Percentiles rank a stretch among this genome's conserved stretches.
Conservation (phyloP, 164 flowering plant species). For the Santalum album region DNA sequence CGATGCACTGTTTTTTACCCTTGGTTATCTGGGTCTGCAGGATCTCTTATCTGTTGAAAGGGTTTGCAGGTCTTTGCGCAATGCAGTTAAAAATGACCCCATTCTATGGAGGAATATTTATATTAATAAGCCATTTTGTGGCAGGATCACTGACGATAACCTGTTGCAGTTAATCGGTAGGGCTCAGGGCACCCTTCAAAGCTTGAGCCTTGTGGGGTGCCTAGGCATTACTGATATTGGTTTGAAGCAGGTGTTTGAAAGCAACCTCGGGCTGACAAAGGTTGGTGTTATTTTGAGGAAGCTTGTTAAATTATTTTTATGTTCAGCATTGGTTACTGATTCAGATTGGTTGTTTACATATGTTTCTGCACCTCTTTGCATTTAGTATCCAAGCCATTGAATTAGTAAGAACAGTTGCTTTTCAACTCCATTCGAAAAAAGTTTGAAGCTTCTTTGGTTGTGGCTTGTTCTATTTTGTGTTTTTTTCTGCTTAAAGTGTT, state of each 20-base stretch:
- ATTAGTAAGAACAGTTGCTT: no score
- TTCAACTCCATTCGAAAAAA: no score
- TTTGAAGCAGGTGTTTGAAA: neutral
- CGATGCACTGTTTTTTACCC: neutral
- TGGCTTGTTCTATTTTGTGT: no score
- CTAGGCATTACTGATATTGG: slow-evolving; percentile 2
- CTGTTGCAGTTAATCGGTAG: neutral
- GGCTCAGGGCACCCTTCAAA: slow-evolving; percentile 1
- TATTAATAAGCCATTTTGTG: slow-evolving; percentile 1
- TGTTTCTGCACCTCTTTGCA: no score
- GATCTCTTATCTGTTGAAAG: slow-evolving; percentile 2
- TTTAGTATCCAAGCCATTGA: no score
- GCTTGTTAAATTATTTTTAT: no score
- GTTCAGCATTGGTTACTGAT: no score
- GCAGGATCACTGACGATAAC: slow-evolving; percentile 2
- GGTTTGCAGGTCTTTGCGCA: slow-evolving; percentile 1
- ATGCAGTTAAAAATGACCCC: slow-evolving; percentile 3
- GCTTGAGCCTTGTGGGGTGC: slow-evolving; percentile 2
- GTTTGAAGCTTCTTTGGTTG: no score
- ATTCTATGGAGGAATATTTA: slow-evolving; percentile 4
- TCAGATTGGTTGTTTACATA: no score
- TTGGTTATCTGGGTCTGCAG: neutral
- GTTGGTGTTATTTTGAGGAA: neutral
- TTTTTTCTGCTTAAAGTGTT: no score
- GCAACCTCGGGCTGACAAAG: slow-evolving; percentile 3